A percentile compares a stretch with the other conserved stretches of the same genome.
phyloP scores from a whole-genome alignment of 1,284 basidiomycete genomes.

The Irpex sp. region DNA sequence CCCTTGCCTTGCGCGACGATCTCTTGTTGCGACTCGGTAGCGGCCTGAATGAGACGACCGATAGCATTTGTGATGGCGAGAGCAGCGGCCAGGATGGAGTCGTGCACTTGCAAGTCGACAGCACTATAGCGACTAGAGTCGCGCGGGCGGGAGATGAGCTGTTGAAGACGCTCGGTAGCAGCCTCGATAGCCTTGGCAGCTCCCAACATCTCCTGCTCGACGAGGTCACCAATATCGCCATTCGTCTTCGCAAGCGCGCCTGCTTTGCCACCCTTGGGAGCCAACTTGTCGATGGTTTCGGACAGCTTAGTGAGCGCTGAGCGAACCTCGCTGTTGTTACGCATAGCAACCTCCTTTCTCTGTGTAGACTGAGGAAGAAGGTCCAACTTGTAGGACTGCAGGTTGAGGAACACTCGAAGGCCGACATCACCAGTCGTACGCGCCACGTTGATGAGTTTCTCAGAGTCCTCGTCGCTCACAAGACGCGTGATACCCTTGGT shows the following conservation, averaged over 20 bases:
- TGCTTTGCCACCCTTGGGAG: constrained; percentile 81
- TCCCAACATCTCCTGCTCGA: constrained; percentile 94
- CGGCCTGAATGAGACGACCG: constrained; percentile 90
- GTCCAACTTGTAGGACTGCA: constrained; percentile 94
- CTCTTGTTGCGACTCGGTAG: constrained; percentile 97
- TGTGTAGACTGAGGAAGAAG: constrained; percentile 65
- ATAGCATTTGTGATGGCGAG: constrained; percentile 96
- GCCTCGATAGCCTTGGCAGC: constrained; percentile 93
- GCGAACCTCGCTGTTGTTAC: constrained; percentile 86
- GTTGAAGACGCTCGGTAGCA: constrained; percentile 87
- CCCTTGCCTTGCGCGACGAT: constrained; percentile 96
- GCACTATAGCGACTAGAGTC: constrained; percentile 84
- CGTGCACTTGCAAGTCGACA: constrained; percentile 95
- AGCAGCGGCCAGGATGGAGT: constrained; percentile 92
- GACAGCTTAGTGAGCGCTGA: constrained; percentile 82
- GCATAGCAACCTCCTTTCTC: constrained; percentile 85
- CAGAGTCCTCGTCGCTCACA: constrained; percentile 84
- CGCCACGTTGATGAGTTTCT: constrained; percentile 86
- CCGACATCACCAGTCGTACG: constrained; percentile 85
- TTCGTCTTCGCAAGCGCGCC: constrained; percentile 73
- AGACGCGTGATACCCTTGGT: constrained; percentile 96
- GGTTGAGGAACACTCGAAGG: constrained; percentile 90
- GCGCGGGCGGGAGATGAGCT: constrained; percentile 86
- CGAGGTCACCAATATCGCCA: constrained; percentile 95
- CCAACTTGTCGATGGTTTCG: constrained; percentile 81